Base-by-base conservation (phyloP, 805 yeast species). In the Kuraishia piskuri region DNA sequence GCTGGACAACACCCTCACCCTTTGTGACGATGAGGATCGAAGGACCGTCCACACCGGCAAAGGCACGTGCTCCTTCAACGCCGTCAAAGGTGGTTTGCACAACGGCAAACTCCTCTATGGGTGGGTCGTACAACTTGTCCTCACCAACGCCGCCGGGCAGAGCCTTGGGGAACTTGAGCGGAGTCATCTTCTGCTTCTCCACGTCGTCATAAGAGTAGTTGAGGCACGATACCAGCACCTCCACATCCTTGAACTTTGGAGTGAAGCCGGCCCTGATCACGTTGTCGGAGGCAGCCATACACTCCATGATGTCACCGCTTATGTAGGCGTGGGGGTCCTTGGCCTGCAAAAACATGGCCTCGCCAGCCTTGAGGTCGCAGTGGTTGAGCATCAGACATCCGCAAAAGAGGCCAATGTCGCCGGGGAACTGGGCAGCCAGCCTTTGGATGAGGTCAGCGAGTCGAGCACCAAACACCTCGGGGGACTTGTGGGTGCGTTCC, bases 251-350 rank as follows among this genome's bases (percentile, higher is more conserved):
- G 76, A 92, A 94, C 70, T 94, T 94, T 57, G 99, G 99, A n/a
- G 99, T 94, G 77, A 94, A 94, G 14, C 99, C 99, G 3, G 97
- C 96, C 69, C 99, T 83, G 50, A 94, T 97, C 54, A 94, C 99
- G 64, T 94, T 94, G 69, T 94, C 99, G 46, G 95, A 86, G 8
- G 99, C 97, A 47, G 99, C 99, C 99, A 94, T 94, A 76, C 99
- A 94, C 75, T 94, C 99, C 65, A 94, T 91, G 61, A 94, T 94
- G 69, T 94, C 98, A 59, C 99, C 99, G 53, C 86, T 79, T 57
- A 94, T 92, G 71, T 94, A 94, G 36, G 99, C 99, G 70, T 94
- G 99, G 23, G 98, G 98, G 70, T 91, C 97, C 72, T 90, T 89
- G 48, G 99, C 98, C 66, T 89, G 90, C 68, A 94, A 77, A 66